These are phyloP conservation scores for Hysterium pulicare DNA, from an alignment of 2,329 filamentous ascomycete genomes.

Conservation along the genomic window DNA sequence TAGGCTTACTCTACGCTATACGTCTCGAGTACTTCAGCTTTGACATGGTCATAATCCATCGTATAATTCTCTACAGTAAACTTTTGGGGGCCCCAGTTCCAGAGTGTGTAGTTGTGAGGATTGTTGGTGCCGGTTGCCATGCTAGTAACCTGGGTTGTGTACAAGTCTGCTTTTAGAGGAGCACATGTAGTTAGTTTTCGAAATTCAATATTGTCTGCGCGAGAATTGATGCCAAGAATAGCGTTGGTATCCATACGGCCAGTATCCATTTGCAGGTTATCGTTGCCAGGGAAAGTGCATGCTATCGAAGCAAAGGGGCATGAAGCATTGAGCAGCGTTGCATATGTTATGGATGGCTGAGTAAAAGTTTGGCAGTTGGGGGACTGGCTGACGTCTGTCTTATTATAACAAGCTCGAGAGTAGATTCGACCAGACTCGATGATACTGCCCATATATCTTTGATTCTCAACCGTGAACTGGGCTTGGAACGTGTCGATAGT, in stretches of 20 bases:
- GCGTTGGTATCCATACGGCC: constrained; percentile 8
- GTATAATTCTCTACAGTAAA: no score
- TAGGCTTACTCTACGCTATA: no score
- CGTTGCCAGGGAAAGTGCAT: constrained; percentile 1
- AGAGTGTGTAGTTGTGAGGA: not conserved
- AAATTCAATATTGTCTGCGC: constrained; percentile 5
- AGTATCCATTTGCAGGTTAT: constrained; percentile 8
- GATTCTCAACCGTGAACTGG: constrained; percentile 7
- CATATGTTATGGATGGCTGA: constrained; percentile 2
- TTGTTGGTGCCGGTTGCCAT: not conserved
- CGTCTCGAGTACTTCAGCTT: no score
- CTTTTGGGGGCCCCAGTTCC: no score
- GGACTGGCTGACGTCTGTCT: not conserved
- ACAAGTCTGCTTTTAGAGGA: constrained; percentile 5
- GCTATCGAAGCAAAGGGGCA: constrained; percentile 8
- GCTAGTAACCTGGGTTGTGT: constrained; percentile 4
- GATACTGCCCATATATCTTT: constrained; percentile 3
- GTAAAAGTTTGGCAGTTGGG: constrained; percentile 9
- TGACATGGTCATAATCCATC: no score
- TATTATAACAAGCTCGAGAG: constrained; percentile 9
- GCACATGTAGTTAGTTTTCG: constrained; percentile 6
- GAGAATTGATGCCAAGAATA: constrained; percentile 3
- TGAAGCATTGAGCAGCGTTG: constrained; percentile 2
- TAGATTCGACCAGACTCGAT: constrained; percentile 8
- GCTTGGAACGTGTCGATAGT: constrained; percentile 2